Percentiles rank a stretch among this genome's conserved stretches.
Evolutionary conservation across 1,284 basidiomycete species (phyloP).

Genomic region (Neonothopanus nambi): DNA sequence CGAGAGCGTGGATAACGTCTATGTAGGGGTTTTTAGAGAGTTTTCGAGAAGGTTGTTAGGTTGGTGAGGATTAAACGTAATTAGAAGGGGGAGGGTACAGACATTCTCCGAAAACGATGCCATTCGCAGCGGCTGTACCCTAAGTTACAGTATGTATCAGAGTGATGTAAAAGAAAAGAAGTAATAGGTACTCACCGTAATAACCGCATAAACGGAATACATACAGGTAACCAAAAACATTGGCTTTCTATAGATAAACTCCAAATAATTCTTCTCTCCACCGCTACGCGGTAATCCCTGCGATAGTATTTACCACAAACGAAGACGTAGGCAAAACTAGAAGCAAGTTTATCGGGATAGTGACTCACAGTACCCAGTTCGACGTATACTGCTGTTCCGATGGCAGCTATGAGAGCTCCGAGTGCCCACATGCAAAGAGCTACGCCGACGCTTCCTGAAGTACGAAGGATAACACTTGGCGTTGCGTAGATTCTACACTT

Average conservation of each 20-base stretch:
- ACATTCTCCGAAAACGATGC: conserved; percentile 69
- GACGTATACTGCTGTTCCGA: conserved; percentile 68
- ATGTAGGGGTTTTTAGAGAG: no score
- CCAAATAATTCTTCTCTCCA: conserved; percentile 77
- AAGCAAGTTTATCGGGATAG: no score
- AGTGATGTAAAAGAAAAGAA: conserved; percentile 20
- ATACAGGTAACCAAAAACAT: conserved; percentile 60
- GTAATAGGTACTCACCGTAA: conserved; percentile 54
- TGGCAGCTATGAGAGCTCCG: conserved; percentile 60
- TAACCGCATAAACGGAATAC: conserved; percentile 59
- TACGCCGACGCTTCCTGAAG: conserved; percentile 64
- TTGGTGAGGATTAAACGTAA: background rate
- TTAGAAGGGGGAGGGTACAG: conserved; percentile 16
- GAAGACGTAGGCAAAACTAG: no score
- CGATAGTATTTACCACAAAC: no score
- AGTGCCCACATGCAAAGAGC: conserved; percentile 72
- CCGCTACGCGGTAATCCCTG: conserved; percentile 69
- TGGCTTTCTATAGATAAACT: conserved; percentile 66
- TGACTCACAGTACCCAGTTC: conserved; percentile 68
- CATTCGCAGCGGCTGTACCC: conserved; percentile 56
- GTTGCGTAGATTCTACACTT: conserved; percentile 66
- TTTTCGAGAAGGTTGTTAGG: no score
- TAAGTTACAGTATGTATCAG: conserved; percentile 27
- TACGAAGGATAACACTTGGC: conserved; percentile 64
- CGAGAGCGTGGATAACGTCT: conserved; percentile 57